Base-by-base conservation (phyloP, 2,329 filamentous ascomycete genomes). In the Xylariales sp. region DNA sequence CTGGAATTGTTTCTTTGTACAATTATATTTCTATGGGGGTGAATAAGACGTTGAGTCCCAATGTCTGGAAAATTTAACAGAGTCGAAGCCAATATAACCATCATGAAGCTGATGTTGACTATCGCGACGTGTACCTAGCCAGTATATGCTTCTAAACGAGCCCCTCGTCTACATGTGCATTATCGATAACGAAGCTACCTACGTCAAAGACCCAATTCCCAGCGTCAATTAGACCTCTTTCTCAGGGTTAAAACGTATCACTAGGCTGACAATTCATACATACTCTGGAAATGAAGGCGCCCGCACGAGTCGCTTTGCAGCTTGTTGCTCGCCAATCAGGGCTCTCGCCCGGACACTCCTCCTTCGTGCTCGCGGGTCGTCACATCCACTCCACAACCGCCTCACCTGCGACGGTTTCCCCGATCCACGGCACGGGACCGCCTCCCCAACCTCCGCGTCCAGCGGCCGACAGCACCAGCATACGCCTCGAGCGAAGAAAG, bases 341-440 rank as follows among this genome's bases (percentile, higher is more conserved):
- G 62, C 75, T 78, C 10, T 66, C 78, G 3, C 67, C 71, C 65
- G 65, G 71, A 60, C 67, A 65, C 52, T 32, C 2, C 41, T 23
- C 52, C 59, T n/a, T 61, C 67, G 45, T 69, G 64, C 34, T 73
- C 69, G 64, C 75, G 57, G 77, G 77, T 74, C 65, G 70, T 72
- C 57, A 67, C 63, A 76, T 75, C 70, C 77, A 78, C 71, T 74
- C 73, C 61, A 79, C 80, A 3, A 39, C 76, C 10, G 76, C 78
- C 63, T 72, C 81, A 9, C 75, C 78, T 28, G 85, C 85, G 56
- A 81, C 83, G 70, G 85, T 87, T 67, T 81, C 81, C 34, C 83
- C 87, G 50, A 80, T 87, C 69, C 82, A 86, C 69, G 85, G 85
- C 68, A 82, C 85, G 41, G 88, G 88, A 1, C 88, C 89, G 62